Conservation (phyloP, 805 yeast genomes). For the Cyberlindnera mycetangii region DNA sequence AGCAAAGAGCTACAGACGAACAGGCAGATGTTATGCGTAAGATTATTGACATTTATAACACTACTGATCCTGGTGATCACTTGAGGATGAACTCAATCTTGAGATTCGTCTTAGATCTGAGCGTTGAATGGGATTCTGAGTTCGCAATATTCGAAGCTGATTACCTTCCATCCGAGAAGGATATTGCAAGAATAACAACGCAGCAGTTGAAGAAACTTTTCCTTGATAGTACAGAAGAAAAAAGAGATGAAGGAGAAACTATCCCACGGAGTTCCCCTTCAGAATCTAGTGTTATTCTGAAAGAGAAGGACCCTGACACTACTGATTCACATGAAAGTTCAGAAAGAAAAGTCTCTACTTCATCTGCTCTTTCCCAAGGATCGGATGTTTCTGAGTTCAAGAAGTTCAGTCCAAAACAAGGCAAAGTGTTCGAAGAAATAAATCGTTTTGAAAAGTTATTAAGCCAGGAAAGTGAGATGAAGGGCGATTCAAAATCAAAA, state of each 20-base stretch:
- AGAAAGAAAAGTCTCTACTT: conserved; percentile 2
- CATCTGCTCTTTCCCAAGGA: conserved; percentile 5
- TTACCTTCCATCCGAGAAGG: conserved; percentile 88
- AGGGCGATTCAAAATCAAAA: conserved; percentile 7
- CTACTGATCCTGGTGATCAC: conserved; percentile 61
- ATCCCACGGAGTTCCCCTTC: too few relatives aligned
- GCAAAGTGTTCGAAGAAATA: conserved; percentile 30
- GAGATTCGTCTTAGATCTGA: conserved; percentile 71
- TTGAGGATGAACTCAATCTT: conserved; percentile 67
- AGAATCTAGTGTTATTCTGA: not conserved
- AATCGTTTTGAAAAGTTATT: conserved; percentile 30
- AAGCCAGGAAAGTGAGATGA: conserved; percentile 17
- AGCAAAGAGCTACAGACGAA: conserved; percentile 50
- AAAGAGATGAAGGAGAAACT: conserved; percentile 21
- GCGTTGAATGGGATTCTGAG: conserved; percentile 84
- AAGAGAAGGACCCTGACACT: not conserved
- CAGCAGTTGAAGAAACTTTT: conserved; percentile 78
- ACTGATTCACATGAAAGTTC: not conserved
- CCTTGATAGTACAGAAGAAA: conserved; percentile 44
- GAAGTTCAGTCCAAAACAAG: conserved; percentile 22
- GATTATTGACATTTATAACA: conserved; percentile 50
- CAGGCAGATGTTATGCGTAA: conserved; percentile 39
- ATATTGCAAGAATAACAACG: conserved; percentile 86
- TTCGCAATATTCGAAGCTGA: conserved; percentile 75
- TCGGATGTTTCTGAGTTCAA: not conserved